A percentile compares a stretch with the other conserved stretches of the same genome.
These are phyloP conservation scores for Kandelia obovata DNA, from an alignment of 345 rosid genomes.

Conservation along the genomic window DNA sequence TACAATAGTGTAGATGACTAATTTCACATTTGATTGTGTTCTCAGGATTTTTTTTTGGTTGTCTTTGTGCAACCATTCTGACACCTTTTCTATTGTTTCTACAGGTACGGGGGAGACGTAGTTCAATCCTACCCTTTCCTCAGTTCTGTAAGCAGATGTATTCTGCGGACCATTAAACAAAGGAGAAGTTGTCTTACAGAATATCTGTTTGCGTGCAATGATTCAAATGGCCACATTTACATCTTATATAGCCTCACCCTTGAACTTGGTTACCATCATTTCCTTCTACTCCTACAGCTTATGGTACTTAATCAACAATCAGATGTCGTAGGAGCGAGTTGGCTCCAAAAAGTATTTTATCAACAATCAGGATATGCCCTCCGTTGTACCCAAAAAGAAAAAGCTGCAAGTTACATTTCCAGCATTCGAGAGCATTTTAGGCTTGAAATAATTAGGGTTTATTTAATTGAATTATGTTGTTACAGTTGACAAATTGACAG, in stretches of 20 bases:
- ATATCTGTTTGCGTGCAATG: neutral
- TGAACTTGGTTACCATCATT: no score
- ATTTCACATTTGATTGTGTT: no score
- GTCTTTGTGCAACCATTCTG: no score
- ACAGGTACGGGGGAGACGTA: no score
- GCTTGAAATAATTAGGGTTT: neutral
- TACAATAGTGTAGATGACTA: no score
- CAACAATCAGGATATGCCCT: no score
- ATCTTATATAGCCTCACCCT: neutral
- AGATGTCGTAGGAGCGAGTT: no score
- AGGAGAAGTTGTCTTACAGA: neutral
- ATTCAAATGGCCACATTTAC: neutral
- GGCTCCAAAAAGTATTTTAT: no score
- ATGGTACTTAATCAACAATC: conserved; percentile 8
- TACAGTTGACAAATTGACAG: neutral
- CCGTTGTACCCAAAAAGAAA: neutral
- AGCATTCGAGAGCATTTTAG: conserved; percentile 24
- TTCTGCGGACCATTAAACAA: neutral
- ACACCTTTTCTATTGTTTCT: no score
- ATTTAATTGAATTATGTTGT: neutral
- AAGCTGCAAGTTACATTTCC: conserved; percentile 19
- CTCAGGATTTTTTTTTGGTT: no score
- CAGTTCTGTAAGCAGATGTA: neutral
- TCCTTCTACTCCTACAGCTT: neutral
- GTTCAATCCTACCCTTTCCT: neutral